Evolutionary conservation across 805 yeast genomes (phyloP).

Genomic region (Nakazawaea holstii): DNA sequence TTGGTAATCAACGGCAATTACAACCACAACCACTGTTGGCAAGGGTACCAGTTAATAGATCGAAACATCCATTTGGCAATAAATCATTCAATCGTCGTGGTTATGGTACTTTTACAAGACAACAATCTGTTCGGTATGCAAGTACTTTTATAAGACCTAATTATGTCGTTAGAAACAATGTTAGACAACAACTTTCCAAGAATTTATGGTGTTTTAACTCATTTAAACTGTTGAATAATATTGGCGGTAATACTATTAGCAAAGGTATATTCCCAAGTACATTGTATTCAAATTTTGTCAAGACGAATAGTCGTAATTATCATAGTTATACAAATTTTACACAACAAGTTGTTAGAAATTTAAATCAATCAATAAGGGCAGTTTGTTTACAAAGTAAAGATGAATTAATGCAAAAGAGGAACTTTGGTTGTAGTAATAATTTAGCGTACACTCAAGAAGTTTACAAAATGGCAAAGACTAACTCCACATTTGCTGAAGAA

Average conservation of each 20-base stretch:
- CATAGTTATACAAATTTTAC: slow-evolving; percentile 32
- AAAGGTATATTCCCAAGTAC: slow-evolving; percentile 24
- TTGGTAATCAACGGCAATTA: slow-evolving; percentile 23
- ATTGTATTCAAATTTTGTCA: slow-evolving; percentile 29
- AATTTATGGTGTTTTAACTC: slow-evolving; percentile 12
- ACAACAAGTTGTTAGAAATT: slow-evolving; percentile 53
- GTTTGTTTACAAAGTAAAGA: slow-evolving; percentile 27
- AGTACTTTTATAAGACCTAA: slow-evolving; percentile 13
- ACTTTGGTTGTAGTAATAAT: slow-evolving; percentile 11
- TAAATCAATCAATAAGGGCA: slow-evolving; percentile 43
- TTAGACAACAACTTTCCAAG: neutral
- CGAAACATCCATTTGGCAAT: slow-evolving; percentile 13
- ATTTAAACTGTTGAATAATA: neutral
- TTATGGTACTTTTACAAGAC: slow-evolving; percentile 17
- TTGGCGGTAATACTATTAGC: slow-evolving; percentile 4
- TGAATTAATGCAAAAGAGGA: slow-evolving; percentile 9
- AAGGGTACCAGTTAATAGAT: slow-evolving; percentile 33
- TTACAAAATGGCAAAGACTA: slow-evolving; percentile 28
- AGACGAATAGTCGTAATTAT: slow-evolving; percentile 31
- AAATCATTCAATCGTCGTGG: neutral
- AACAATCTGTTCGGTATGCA: slow-evolving; percentile 10
- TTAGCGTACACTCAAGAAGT: slow-evolving; percentile 23
- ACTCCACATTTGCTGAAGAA: slow-evolving; percentile 19
- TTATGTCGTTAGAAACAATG: slow-evolving; percentile 3
- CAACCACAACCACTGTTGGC: slow-evolving; percentile 30